Evolutionary conservation across 2,329 filamentous ascomycete genomes (phyloP), one percentile per base, ranked within the genome.

Genomic region (Bipolaris gigantea): DNA sequence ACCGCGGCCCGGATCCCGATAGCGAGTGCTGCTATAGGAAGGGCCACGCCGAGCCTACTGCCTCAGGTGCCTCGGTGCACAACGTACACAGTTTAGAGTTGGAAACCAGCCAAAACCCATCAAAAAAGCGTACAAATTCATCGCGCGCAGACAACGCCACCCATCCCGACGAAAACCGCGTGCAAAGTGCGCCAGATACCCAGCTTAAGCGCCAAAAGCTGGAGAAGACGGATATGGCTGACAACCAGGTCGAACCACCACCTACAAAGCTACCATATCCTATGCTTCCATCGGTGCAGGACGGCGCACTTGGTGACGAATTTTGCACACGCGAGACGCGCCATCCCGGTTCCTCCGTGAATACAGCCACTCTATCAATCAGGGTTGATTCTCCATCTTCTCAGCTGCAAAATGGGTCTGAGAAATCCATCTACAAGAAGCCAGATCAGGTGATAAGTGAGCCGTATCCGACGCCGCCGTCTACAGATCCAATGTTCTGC

Each of bases 61-160:
- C 16, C 21, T n/a, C n/a, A 25, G 21, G 21, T n/a, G 18, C 25
- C 4, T 18, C 7, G 2, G 19, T 35, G n/a, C 10, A 19, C 5
- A 16, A 50, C 1, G 9, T 19, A 15, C 2, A 10, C 5, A 11
- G 7, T 11, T 19, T 36, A 5, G 18, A 40, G 15, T 4, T 19
- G 13, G 15, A 5, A 16, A 0, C 18, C 8, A 4, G 25, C 11
- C 1, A 11, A 10, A 13, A 19, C 2, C 49, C 39, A 18, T 16
- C 51, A 15, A 57, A 30, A 33, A 63, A 63, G 36, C 59, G 57
- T 9, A 59, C 57, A 8, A 48, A 52, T 9, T 48, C 55, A 8
- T 50, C 18, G 8, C 19, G 25, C 2, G 15, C 47, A 21, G 5
- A 10, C 10, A 25, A 30, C 5, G 2, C 27, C 18, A 13, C 10